Evolutionary conservation across 805 yeast genomes (phyloP).

Genomic region (Metschnikowia proteae): DNA sequence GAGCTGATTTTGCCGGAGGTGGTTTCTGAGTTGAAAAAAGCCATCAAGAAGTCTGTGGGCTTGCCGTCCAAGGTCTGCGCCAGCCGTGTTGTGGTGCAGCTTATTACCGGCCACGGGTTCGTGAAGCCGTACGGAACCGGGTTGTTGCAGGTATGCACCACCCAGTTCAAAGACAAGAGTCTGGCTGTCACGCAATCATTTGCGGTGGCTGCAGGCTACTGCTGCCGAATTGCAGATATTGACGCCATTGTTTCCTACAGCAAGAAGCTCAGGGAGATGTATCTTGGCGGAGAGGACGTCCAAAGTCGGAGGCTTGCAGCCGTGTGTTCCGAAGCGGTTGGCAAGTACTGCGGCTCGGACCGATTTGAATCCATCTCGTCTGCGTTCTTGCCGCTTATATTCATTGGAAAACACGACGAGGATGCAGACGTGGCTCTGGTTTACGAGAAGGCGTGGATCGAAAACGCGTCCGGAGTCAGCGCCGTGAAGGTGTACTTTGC

Average conservation of each 20-base stretch:
- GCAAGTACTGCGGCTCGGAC: conserved; percentile 60
- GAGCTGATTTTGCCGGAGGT: conserved; percentile 45
- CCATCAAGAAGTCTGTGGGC: conserved; percentile 73
- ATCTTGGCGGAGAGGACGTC: conserved; percentile 52
- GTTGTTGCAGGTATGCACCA: conserved; percentile 53
- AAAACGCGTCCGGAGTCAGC: conserved; percentile 65
- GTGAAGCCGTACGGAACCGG: conserved; percentile 53
- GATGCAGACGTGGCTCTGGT: conserved; percentile 40
- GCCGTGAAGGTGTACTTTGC: conserved; percentile 63
- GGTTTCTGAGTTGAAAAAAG: conserved; percentile 46
- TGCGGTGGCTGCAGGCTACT: conserved; percentile 77
- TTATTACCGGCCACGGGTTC: conserved; percentile 54
- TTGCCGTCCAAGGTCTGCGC: conserved; percentile 89
- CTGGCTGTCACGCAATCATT: conserved; percentile 69
- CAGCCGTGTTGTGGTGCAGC: conserved; percentile 62
- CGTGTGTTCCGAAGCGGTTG: conserved; percentile 58
- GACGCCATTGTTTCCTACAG: conserved; percentile 54
- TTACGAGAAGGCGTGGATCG: conserved; percentile 72
- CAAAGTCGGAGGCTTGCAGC: conserved; percentile 51
- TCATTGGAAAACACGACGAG: conserved; percentile 69
- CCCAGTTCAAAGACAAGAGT: conserved; percentile 67
- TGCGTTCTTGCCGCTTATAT: conserved; percentile 73
- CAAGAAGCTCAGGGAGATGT: conserved; percentile 46
- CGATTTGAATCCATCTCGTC: conserved; percentile 58
- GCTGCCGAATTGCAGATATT: conserved; percentile 58